phyloP scores from a whole-genome alignment of 2,329 filamentous ascomycete genomes.

The Aspergillus eucalypticola region DNA sequence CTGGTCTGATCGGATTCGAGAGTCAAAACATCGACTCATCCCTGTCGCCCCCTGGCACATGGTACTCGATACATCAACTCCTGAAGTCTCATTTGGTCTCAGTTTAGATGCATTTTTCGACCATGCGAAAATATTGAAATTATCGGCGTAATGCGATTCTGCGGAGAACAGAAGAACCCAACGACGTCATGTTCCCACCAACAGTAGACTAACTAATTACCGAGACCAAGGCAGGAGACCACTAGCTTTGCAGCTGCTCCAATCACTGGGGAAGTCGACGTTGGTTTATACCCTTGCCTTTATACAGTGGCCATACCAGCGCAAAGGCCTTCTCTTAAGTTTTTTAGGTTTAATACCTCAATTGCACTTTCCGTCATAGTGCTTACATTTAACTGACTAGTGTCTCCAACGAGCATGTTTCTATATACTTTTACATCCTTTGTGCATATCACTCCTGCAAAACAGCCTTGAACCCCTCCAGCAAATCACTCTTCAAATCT shows the following conservation, averaged over 20 bases:
- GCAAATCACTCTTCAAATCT: constrained; percentile 75
- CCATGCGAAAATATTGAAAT: not conserved
- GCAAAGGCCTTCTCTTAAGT: too few species aligned
- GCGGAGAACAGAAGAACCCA: not conserved
- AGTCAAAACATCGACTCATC: not conserved
- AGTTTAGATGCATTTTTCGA: not conserved
- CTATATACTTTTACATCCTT: not conserved
- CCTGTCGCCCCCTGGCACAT: not conserved
- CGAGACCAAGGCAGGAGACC: not conserved
- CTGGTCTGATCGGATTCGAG: not conserved
- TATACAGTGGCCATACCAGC: too few species aligned
- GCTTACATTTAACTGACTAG: too few species aligned
- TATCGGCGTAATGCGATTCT: not conserved
- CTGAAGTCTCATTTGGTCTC: not conserved
- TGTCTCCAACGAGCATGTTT: too few species aligned
- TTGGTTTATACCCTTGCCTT: too few species aligned
- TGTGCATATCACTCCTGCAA: not conserved
- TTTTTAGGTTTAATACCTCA: too few species aligned
- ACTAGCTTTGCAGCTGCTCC: not conserved
- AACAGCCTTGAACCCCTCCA: constrained; percentile 58
- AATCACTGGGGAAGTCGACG: not conserved
- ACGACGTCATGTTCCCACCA: constrained; percentile 1
- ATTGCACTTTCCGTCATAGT: too few species aligned
- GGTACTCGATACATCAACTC: not conserved
- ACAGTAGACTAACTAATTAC: not conserved